A percentile compares a stretch with the other conserved stretches of the same genome.
Conservation (phyloP, 495 filamentous ascomycete genomes). For the Hypoxylon lenormandii region DNA sequence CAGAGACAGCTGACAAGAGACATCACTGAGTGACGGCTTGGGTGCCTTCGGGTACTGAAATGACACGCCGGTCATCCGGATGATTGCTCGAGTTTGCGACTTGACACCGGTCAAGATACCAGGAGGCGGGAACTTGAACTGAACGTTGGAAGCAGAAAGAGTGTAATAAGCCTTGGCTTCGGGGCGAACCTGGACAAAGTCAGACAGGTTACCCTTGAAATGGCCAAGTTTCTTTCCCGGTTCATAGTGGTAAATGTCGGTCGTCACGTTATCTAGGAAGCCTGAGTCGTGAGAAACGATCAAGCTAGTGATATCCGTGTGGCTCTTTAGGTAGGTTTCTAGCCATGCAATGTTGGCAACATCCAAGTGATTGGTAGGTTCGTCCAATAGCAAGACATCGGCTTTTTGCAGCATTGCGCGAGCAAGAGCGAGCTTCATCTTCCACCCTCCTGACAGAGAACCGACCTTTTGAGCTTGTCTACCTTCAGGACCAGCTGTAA, state of each 20-base stretch:
- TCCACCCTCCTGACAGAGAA: slow-evolving; percentile 98
- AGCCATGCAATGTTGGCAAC: slow-evolving; percentile 97
- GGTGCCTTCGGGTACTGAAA: slow-evolving; percentile 88
- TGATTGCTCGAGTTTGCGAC: slow-evolving; percentile 89
- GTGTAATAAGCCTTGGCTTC: slow-evolving; percentile 99
- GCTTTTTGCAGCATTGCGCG: slow-evolving; percentile 96
- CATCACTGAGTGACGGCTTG: slow-evolving; percentile 88
- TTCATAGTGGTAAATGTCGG: slow-evolving; percentile 99
- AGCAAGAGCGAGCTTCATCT: slow-evolving; percentile 99
- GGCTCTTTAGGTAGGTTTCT: slow-evolving; percentile 90
- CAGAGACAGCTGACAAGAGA: slow-evolving; percentile 84
- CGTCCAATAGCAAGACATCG: slow-evolving; percentile 94
- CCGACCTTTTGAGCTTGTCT: slow-evolving; percentile 88
- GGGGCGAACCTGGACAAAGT: slow-evolving; percentile 90
- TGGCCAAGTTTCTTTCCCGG: slow-evolving; percentile 89
- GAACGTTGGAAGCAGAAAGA: slow-evolving; percentile 84
- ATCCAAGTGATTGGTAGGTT: slow-evolving; percentile 98
- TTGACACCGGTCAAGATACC: slow-evolving; percentile 96
- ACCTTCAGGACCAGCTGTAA: slow-evolving; percentile 88
- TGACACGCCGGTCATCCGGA: slow-evolving; percentile 90
- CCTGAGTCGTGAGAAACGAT: slow-evolving; percentile 98
- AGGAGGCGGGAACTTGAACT: slow-evolving; percentile 97
- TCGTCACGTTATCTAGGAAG: slow-evolving; percentile 96
- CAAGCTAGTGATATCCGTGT: slow-evolving; percentile 96
- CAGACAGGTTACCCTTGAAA: slow-evolving; percentile 94